Base-by-base conservation (phyloP, 805 yeast species). In the Metschnikowia corniflorae region DNA sequence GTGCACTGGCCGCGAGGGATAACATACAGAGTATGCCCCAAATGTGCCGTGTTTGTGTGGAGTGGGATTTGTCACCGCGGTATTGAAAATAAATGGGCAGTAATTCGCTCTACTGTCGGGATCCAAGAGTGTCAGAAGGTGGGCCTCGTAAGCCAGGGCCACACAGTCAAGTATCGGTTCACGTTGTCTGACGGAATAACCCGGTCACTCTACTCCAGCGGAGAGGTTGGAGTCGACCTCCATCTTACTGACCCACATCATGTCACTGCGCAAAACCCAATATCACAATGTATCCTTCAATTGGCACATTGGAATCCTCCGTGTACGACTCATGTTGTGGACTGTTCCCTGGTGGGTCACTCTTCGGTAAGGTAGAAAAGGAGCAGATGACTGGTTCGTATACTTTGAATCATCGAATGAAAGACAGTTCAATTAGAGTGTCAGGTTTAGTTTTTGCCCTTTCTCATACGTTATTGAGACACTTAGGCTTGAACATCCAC, bases 401-500 rank as follows among this genome's bases (percentile, higher is more conserved):
- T 40, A 35, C 44, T 3, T 61, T 68, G 33, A 31, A 42, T 3
- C 68, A 62, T 42, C 43, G 48, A 2, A 50, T 50, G 35, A 40
- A 48, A 13, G 71, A 71, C 1, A 25, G 35, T 2, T 44, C 51
- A 4, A 49, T 61, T 2, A 38, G 53, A 10, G 61, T 61, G 1
- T 39, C 53, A 6, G 54, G 63, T 2, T 37, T 75, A 12, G 55
- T 74, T 21, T 75, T 71, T 70, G 71, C 75, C 13, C 58, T 75
- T 18, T 78, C 79, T 8, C 80, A 75, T 42, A 79, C 74, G 30
- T 63, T 63, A 26, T 66, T 55, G 71, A 86, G 96, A 73, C 98
- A 91, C 70, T 77, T 91, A 60, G 97, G 97, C 50, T 75, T 91
- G 55, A 86, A 82, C 57, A 72, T 73, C 32, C 73, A 80, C 50